Conservation (phyloP, 495 filamentous ascomycete genomes). For the Peziza echinospora region DNA sequence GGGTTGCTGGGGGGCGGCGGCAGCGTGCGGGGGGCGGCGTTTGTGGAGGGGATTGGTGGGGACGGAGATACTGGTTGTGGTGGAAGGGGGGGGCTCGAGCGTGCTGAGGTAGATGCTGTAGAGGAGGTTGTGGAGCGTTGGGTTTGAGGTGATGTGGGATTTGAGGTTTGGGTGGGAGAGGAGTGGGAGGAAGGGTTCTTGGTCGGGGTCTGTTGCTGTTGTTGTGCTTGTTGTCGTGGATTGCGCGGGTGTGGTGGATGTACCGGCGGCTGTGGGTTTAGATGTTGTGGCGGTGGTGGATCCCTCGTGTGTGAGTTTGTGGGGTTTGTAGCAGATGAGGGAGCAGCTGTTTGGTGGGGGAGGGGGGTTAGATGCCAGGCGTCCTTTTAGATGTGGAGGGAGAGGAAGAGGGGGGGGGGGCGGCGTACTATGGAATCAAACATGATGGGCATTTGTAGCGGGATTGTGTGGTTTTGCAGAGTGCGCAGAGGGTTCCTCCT, state of each 20-base stretch:
- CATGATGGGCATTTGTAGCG: conserved; percentile 20
- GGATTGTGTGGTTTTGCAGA: conserved; percentile 10
- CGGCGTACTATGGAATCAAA: conserved; percentile 13
- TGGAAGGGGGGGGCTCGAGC: not conserved
- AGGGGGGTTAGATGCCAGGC: not conserved
- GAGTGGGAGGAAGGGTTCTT: conserved; percentile 8
- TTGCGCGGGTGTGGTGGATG: not conserved
- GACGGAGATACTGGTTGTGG: not conserved
- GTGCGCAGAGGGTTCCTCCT: conserved; percentile 10
- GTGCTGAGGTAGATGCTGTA: not conserved
- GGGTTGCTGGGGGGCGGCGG: too few relatives aligned
- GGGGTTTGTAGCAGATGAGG: conserved; percentile 15
- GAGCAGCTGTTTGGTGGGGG: conserved; percentile 9
- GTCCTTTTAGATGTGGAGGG: not conserved
- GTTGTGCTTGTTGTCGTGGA: not conserved
- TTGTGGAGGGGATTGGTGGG: not conserved
- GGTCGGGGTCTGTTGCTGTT: not conserved
- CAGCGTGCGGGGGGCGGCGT: not conserved
- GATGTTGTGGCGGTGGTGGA: not conserved
- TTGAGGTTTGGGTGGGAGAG: conserved; percentile 4
- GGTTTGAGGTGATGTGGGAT: not conserved
- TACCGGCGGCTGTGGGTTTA: not conserved
- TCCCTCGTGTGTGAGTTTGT: conserved; percentile 11
- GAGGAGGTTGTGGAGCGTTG: not conserved
- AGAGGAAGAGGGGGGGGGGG: too few relatives aligned